These are phyloP conservation scores for Anthoceros angustus DNA, from an alignment of 225 moss, liverwort and hornwort species.

Conservation along the genomic window DNA sequence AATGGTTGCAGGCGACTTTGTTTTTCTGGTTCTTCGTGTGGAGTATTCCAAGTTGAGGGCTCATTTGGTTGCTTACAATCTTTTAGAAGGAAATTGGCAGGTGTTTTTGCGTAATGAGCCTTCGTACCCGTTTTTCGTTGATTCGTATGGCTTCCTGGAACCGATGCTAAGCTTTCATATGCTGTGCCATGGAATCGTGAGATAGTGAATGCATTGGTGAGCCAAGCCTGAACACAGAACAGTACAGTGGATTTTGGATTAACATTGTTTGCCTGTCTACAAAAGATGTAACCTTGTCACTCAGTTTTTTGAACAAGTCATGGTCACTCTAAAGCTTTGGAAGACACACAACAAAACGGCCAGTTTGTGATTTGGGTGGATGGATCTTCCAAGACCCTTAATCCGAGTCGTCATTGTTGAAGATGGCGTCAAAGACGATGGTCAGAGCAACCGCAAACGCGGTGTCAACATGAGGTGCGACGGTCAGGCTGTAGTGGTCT, in stretches of 20 bases:
- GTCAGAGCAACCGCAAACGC: background rate
- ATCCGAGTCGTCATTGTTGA: background rate
- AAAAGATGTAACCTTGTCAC: too few relatives aligned
- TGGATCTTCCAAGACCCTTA: background rate
- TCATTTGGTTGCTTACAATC: background rate
- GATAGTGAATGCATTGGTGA: too few relatives aligned
- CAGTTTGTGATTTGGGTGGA: too few relatives aligned
- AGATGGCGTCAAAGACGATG: background rate
- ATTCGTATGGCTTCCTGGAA: background rate
- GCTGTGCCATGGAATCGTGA: too few relatives aligned
- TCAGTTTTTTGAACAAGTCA: too few relatives aligned
- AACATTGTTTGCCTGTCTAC: too few relatives aligned
- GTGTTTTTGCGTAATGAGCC: slow-evolving; percentile 1
- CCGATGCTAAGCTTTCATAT: background rate
- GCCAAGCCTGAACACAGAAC: too few relatives aligned
- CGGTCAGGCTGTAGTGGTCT: background rate
- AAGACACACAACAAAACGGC: too few relatives aligned
- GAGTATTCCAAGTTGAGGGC: slow-evolving; percentile 1
- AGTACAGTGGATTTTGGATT: too few relatives aligned
- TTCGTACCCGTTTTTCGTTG: background rate
- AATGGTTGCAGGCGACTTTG: background rate
- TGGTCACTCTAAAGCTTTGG: too few relatives aligned
- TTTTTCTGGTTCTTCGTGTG: background rate
- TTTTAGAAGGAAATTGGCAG: background rate
- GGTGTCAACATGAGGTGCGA: background rate